Evolutionary conservation across 192 early-diverging fungal species (phyloP).

Genomic region (Obelidium mucronatum): DNA sequence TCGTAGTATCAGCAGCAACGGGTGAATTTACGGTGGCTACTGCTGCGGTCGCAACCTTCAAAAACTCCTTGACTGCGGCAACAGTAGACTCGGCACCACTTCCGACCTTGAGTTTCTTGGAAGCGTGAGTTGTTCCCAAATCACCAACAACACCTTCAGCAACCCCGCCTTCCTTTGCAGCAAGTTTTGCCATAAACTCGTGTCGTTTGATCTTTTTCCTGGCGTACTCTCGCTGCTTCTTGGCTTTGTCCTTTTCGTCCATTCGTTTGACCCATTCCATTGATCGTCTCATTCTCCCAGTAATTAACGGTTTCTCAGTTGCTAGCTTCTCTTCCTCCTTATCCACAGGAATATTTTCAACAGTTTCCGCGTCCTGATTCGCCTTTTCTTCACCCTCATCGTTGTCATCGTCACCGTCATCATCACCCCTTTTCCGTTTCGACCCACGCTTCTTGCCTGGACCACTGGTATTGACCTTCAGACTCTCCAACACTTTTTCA

Average conservation of each 20-base stretch:
- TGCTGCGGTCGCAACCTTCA: not conserved
- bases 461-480: slow-evolving; percentile 29
- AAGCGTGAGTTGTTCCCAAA: not conserved
- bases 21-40: too few relatives aligned
- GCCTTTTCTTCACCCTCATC: not conserved
- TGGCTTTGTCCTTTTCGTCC: not conserved
- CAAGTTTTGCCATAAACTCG: not conserved
- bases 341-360: not conserved
- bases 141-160: too few relatives aligned
- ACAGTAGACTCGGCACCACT: not conserved
- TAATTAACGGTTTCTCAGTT: not conserved
- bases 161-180: not conserved
- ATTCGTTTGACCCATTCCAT: not conserved
- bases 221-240: not conserved
- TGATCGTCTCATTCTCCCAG: not conserved
- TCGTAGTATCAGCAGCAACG: too few relatives aligned
- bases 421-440: not conserved
- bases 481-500: not conserved
- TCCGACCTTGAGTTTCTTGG: not conserved
- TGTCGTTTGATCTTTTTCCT: not conserved
- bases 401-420: not conserved
- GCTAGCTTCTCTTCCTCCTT: not conserved
- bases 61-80: not conserved
- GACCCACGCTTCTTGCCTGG: slow-evolving; percentile 22
- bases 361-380: not conserved